A percentile compares a stretch with the other conserved stretches of the same genome.
These are phyloP conservation scores for Elsinoe necatrix DNA, from an alignment of 2,329 filamentous ascomycete species.

Conservation along the genomic window DNA sequence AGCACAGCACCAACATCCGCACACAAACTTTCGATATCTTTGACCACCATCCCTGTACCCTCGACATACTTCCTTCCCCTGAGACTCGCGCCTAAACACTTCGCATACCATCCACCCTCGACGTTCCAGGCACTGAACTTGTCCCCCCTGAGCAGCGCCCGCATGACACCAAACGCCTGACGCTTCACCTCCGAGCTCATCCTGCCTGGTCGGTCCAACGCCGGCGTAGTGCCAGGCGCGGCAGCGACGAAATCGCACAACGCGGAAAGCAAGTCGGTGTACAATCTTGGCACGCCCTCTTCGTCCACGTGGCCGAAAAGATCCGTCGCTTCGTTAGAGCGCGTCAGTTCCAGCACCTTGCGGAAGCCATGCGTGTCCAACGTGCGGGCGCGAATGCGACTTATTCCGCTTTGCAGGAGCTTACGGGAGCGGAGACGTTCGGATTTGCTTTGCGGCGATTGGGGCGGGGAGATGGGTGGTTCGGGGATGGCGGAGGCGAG, in stretches of 20 bases:
- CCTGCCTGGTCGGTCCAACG: background rate
- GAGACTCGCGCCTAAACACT: conserved; percentile 59
- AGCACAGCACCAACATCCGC: conserved; percentile 62
- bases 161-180: conserved; percentile 65
- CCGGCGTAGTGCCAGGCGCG: conserved; percentile 23
- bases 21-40: conserved; percentile 63
- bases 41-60: conserved; percentile 60
- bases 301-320: conserved; percentile 45
- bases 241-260: conserved; percentile 64
- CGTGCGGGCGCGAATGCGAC: conserved; percentile 60
- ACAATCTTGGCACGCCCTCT: conserved; percentile 57
- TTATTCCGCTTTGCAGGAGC: conserved; percentile 64
- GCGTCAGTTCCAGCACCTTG: conserved; percentile 63
- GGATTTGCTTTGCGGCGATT: conserved; percentile 29
- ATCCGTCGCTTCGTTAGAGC: conserved; percentile 52
- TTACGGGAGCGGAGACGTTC: conserved; percentile 42
- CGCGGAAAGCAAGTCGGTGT: conserved; percentile 57
- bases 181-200: conserved; percentile 48
- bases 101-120: conserved; percentile 49
- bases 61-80: conserved; percentile 59
- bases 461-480: conserved; percentile 19
- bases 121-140: conserved; percentile 42
- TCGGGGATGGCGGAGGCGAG: conserved; percentile 26
- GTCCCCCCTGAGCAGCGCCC: conserved; percentile 59
- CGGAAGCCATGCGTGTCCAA: conserved; percentile 78